Evolutionary conservation across 108 stramenopile species (phyloP).

Genomic region (Chaetoceros tenuissimus): DNA sequence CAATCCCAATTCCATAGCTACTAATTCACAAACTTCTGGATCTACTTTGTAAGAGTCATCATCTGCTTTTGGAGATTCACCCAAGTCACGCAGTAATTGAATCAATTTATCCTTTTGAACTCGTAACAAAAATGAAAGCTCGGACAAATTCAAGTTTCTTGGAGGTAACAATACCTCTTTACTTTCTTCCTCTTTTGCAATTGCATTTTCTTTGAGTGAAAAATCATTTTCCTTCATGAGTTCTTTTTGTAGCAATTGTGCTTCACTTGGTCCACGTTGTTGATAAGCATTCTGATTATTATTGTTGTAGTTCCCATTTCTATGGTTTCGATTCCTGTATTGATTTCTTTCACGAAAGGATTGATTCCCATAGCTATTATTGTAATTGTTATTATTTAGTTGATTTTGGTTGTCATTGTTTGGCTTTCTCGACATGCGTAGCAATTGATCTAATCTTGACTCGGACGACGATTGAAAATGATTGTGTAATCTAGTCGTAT

Average conservation of each 20-base stretch:
- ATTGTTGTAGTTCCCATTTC: too few relatives aligned
- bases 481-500: not conserved
- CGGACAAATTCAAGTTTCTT: not conserved
- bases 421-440: not conserved
- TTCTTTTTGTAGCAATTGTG: not conserved
- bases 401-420: not conserved
- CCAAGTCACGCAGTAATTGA: not conserved
- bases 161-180: not conserved
- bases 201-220: not conserved
- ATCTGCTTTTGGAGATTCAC: not conserved
- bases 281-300: too few relatives aligned
- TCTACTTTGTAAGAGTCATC: slow-evolving; percentile 11
- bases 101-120: not conserved
- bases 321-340: not conserved
- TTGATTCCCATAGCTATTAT: not conserved
- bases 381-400: not conserved
- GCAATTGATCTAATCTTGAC: not conserved
- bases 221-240: not conserved
- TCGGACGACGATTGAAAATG: not conserved
- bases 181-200: not conserved
- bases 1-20: slow-evolving; percentile 36
- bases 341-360: not conserved
- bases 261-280: not conserved
- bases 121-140: not conserved
- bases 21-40: slow-evolving; percentile 30